phyloP scores from a whole-genome alignment of 2,329 filamentous ascomycete species.

The Xylariaceae sp. region DNA sequence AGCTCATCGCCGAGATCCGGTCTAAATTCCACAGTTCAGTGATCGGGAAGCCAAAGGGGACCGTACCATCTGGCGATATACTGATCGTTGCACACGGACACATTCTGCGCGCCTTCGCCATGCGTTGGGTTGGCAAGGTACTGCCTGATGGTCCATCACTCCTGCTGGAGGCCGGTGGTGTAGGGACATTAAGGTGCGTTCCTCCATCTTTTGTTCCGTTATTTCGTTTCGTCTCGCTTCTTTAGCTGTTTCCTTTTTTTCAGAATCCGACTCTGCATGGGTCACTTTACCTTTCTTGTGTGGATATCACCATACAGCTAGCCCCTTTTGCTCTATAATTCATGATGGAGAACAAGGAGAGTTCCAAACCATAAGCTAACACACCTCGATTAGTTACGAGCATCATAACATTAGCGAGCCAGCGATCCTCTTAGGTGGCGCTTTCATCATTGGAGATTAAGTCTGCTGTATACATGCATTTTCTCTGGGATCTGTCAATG shows the following conservation, averaged over 20 bases:
- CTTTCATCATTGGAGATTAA: slow-evolving; percentile 47
- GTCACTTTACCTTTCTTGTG: not conserved
- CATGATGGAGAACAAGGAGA: too few species aligned
- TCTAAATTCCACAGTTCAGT: slow-evolving; percentile 57
- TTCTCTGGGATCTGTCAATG: too few species aligned
- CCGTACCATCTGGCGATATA: slow-evolving; percentile 54
- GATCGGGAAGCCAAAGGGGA: slow-evolving; percentile 48
- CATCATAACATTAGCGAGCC: slow-evolving; percentile 74
- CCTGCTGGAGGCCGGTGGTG: slow-evolving; percentile 82
- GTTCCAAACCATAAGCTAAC: not conserved
- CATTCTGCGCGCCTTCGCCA: slow-evolving; percentile 80
- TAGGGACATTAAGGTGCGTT: slow-evolving; percentile 67
- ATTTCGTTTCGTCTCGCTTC: not conserved
- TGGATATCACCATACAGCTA: not conserved
- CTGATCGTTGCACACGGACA: slow-evolving; percentile 85
- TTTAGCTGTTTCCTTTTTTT: not conserved
- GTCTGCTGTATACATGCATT: too few species aligned
- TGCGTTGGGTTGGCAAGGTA: slow-evolving; percentile 73
- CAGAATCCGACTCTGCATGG: not conserved
- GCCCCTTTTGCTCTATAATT: not conserved
- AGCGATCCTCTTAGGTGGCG: slow-evolving; percentile 70
- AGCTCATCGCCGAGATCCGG: slow-evolving; percentile 69
- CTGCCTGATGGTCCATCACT: slow-evolving; percentile 72
- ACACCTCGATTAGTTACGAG: slow-evolving; percentile 57
- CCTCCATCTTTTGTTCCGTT: not conserved